Percentiles rank a stretch among this genome's conserved stretches.
Conservation (phyloP, 345 rosid species). For the Corymbia maculata region DNA sequence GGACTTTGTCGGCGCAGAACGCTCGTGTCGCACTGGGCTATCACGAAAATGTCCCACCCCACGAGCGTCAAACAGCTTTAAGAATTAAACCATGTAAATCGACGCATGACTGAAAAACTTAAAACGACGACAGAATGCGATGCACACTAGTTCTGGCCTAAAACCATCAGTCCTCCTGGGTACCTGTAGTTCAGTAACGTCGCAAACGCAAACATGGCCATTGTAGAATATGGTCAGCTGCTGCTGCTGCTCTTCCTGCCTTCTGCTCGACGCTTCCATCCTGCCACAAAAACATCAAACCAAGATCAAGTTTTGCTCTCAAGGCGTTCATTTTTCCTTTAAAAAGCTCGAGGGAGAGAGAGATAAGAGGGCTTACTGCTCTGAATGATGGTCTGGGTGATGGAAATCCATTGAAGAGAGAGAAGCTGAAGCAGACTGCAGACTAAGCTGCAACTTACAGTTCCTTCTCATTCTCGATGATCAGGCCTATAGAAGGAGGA, state of each 20-base stretch:
- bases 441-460: slow-evolving; percentile 38
- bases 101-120: not conserved
- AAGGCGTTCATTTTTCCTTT: not conserved
- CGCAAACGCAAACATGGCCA: slow-evolving; percentile 30
- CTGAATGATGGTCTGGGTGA: not conserved
- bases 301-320: not conserved
- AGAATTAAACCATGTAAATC: not conserved
- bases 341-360: not conserved
- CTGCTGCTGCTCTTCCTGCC: slow-evolving; percentile 8
- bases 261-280: not conserved
- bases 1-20: not conserved
- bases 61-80: not conserved
- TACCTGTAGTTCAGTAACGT: slow-evolving; percentile 44
- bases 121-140: not conserved
- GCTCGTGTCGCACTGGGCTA: not conserved
- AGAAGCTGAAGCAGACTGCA: slow-evolving; percentile 5
- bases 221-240: slow-evolving; percentile 39
- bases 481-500: not conserved
- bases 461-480: slow-evolving; percentile 20
- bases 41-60: not conserved
- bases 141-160: not conserved
- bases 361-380: not conserved
- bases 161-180: not conserved
- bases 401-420: not conserved
- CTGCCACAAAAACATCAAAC: not conserved